Conservation (phyloP, 352 stramenopile genomes). For the Globisporangium mamillatum region DNA sequence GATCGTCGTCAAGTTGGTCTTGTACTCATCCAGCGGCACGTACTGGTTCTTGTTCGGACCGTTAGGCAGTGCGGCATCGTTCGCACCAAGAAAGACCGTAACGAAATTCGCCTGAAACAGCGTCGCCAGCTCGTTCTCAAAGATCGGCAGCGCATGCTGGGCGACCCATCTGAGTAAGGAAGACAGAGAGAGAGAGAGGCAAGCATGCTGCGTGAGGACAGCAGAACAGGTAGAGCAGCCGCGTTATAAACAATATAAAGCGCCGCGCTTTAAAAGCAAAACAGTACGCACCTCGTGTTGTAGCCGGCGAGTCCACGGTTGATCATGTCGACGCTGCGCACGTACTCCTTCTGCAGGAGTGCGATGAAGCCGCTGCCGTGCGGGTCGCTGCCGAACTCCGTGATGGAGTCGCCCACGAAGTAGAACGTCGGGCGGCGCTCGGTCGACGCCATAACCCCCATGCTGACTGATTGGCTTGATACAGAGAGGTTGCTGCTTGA, state of each 20-base stretch:
- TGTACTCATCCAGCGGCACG: slow-evolving; percentile 46
- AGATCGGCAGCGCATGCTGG: slow-evolving; percentile 34
- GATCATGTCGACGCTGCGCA: slow-evolving; percentile 52
- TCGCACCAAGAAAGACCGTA: slow-evolving; percentile 57
- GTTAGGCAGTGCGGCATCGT: slow-evolving; percentile 46
- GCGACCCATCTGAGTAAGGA: slow-evolving; percentile 30
- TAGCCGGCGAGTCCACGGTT: slow-evolving; percentile 60
- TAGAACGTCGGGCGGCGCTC: slow-evolving; percentile 33
- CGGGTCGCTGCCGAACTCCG: slow-evolving; percentile 38
- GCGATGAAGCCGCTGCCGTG: slow-evolving; percentile 40
- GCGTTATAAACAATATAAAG: neutral
- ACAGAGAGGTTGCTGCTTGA: neutral
- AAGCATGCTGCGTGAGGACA: neutral
- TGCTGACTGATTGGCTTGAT: neutral
- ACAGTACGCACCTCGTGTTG: slow-evolving; percentile 31
- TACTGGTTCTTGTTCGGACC: slow-evolving; percentile 30
- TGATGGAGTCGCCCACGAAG: slow-evolving; percentile 69
- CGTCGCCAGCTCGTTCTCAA: slow-evolving; percentile 32
- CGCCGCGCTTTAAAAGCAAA: neutral
- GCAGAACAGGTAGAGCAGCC: neutral
- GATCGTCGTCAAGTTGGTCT: slow-evolving; percentile 32
- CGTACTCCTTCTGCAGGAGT: slow-evolving; percentile 44
- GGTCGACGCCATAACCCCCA: slow-evolving; percentile 7
- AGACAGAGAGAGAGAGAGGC: neutral
- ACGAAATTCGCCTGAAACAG: slow-evolving; percentile 34